Evolutionary conservation across 2,329 filamentous ascomycete genomes (phyloP).

Genomic region (Colletotrichum graminicola): DNA sequence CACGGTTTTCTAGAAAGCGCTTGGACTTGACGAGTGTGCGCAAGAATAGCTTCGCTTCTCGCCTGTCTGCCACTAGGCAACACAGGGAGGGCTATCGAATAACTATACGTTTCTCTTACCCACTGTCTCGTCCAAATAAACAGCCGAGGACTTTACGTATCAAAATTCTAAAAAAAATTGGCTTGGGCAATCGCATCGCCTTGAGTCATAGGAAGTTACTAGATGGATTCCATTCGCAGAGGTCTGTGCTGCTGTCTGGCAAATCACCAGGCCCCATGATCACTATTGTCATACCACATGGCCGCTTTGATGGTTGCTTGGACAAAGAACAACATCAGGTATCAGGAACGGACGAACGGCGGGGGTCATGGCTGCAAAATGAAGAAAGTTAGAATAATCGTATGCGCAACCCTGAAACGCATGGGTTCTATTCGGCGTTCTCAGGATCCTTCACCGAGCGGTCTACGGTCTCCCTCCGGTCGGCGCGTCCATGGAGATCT

Average conservation of each 20-base stretch:
- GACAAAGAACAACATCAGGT: background rate
- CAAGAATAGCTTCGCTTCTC: background rate
- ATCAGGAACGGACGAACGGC: background rate
- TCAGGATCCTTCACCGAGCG: no score
- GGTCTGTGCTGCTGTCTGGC: conserved; percentile 14
- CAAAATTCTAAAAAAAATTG: no score
- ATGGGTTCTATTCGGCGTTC: background rate
- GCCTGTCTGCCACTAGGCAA: no score
- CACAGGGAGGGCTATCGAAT: background rate
- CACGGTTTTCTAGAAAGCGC: background rate
- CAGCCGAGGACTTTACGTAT: no score
- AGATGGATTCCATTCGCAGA: background rate
- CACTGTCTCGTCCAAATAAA: background rate
- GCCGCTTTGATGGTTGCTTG: conserved; percentile 14
- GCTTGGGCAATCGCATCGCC: background rate
- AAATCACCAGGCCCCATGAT: background rate
- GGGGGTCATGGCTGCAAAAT: background rate
- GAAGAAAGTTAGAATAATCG: no score
- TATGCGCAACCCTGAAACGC: background rate
- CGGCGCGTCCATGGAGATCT: no score
- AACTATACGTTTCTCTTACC: background rate
- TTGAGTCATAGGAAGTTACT: background rate
- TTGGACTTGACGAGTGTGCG: background rate
- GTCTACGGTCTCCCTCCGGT: no score
- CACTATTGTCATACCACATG: background rate